Evolutionary conservation across 306 rosid species (phyloP).

Genomic region (Rubus parviflorus): DNA sequence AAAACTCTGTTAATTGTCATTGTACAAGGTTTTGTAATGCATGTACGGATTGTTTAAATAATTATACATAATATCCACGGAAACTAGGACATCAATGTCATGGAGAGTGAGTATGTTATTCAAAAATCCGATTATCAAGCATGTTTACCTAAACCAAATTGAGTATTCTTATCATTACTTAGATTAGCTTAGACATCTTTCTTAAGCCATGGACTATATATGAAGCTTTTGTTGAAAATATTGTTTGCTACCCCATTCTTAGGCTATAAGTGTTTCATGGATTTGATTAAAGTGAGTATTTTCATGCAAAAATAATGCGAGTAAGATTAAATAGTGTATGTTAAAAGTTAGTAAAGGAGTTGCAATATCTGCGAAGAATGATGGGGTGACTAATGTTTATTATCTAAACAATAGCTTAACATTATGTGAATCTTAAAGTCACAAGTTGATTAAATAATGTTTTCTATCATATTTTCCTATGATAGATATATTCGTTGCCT

Average conservation of each 20-base stretch:
- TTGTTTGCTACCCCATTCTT: constrained; percentile 8
- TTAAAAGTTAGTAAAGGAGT: too few species aligned
- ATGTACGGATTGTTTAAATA: background rate
- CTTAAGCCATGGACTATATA: background rate
- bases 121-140: background rate
- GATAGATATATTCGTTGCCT: too few species aligned
- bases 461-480: too few species aligned
- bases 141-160: background rate
- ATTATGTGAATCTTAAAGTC: too few species aligned
- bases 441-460: too few species aligned
- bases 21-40: too few species aligned
- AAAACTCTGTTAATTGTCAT: too few species aligned
- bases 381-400: too few species aligned
- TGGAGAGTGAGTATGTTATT: background rate
- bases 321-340: background rate
- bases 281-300: background rate
- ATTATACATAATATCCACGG: background rate
- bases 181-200: background rate
- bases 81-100: background rate
- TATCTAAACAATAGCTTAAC: too few species aligned
- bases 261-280: background rate
- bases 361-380: too few species aligned
- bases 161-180: background rate
- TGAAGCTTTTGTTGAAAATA: background rate
- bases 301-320: background rate